Conservation (phyloP, 169 alveolate genomes). For the Plasmodium fragile region DNA sequence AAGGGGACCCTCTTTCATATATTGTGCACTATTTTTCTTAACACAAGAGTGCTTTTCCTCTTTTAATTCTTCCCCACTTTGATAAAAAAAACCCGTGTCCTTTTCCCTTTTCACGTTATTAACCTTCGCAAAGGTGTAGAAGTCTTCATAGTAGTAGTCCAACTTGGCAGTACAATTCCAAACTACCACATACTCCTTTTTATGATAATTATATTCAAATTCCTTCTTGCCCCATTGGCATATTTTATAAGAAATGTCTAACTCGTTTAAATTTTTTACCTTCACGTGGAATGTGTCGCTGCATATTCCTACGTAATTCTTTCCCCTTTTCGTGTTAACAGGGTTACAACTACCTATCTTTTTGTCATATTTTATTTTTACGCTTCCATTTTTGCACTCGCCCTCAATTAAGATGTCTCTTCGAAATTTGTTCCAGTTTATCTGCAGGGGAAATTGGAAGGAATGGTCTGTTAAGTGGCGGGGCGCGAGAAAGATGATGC, state of each 20-base stretch:
- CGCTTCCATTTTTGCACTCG: slow-evolving; percentile 24
- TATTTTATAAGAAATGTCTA: slow-evolving; percentile 38
- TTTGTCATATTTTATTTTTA: slow-evolving; percentile 35
- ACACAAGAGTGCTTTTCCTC: not conserved
- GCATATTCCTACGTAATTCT: slow-evolving; percentile 50
- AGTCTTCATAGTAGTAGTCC: slow-evolving; percentile 40
- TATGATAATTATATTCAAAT: slow-evolving; percentile 56
- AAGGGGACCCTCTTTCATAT: not conserved
- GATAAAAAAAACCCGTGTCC: not conserved
- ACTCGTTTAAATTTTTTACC: slow-evolving; percentile 50
- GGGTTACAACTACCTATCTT: not conserved
- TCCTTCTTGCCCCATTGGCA: not conserved
- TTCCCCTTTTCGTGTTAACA: not conserved
- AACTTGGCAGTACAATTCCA: slow-evolving; percentile 18
- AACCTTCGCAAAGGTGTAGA: slow-evolving; percentile 37
- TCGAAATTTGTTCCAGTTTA: slow-evolving; percentile 17
- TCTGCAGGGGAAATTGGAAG: slow-evolving; percentile 9
- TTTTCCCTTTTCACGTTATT: slow-evolving; percentile 17
- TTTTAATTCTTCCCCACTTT: not conserved
- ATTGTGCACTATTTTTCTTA: not conserved
- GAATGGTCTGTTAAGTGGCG: not conserved
- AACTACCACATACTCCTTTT: slow-evolving; percentile 16
- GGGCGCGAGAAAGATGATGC: not conserved
- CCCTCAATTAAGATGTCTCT: slow-evolving; percentile 49
- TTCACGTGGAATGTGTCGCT: slow-evolving; percentile 18